Evolutionary conservation across 2,329 filamentous ascomycete species (phyloP).

Genomic region (Aureobasidium sp.): DNA sequence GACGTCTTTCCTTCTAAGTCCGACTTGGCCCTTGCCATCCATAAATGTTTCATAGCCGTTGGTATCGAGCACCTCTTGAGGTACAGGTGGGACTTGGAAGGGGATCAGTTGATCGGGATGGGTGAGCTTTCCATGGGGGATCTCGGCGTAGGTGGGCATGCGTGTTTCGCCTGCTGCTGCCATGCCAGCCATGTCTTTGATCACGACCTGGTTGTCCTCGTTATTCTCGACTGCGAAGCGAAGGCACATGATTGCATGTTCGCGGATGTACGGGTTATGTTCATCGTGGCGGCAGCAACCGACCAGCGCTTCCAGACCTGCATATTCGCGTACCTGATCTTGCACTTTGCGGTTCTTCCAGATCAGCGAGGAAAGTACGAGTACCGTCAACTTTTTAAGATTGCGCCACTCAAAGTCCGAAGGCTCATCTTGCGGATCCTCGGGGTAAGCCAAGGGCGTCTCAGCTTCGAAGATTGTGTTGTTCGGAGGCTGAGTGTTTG

Average conservation of each 20-base stretch:
- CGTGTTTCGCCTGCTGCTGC: slow-evolving; percentile 4
- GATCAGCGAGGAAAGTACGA: slow-evolving; percentile 80
- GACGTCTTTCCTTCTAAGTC: slow-evolving; percentile 34
- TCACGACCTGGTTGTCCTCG: slow-evolving; percentile 62
- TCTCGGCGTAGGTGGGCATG: slow-evolving; percentile 8
- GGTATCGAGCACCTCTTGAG: slow-evolving; percentile 40
- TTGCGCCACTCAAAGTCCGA: slow-evolving; percentile 67
- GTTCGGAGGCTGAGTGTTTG: slow-evolving; percentile 30
- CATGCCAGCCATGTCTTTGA: slow-evolving; percentile 48
- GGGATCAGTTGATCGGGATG: slow-evolving; percentile 9
- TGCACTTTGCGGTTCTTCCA: slow-evolving; percentile 83
- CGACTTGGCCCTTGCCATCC: slow-evolving; percentile 41
- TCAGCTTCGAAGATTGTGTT: slow-evolving; percentile 35
- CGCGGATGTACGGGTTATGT: slow-evolving; percentile 88
- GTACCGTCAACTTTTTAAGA: slow-evolving; percentile 85
- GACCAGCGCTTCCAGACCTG: slow-evolving; percentile 78
- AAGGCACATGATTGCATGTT: slow-evolving; percentile 81
- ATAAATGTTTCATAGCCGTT: slow-evolving; percentile 44
- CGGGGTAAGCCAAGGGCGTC: slow-evolving; percentile 31
- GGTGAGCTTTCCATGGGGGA: slow-evolving; percentile 13
- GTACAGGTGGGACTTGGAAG: slow-evolving; percentile 24
- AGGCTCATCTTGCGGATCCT: slow-evolving; percentile 51
- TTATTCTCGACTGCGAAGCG: slow-evolving; percentile 64
- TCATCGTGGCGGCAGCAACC: slow-evolving; percentile 89
- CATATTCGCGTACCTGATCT: slow-evolving; percentile 74